Base-by-base conservation (phyloP, 495 filamentous ascomycete genomes). In the Bombardia bombarda region DNA sequence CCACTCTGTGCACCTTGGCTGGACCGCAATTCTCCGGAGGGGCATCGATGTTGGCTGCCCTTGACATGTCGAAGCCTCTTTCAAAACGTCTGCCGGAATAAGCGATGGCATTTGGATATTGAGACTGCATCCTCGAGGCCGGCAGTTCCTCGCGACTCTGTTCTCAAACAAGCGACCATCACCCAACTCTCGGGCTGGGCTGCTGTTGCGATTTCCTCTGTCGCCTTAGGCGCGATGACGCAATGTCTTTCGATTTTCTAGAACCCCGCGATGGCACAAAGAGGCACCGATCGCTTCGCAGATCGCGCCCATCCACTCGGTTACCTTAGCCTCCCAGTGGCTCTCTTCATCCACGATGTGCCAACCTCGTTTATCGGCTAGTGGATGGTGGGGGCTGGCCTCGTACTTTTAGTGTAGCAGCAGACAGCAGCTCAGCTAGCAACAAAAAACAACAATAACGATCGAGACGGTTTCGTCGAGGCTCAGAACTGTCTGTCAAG, bases 241-340 rank as follows among this genome's bases (percentile, higher is more conserved):
- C 38, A 40, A 40, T 40, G 13, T 13, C 12, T 19, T 16, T 6
- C 14, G 7, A 14, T 14, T 40, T 17, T 26, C 14, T 14, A 17
- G n/a, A 30, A 40, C 38, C 38, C 38, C 38, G 38, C 38, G 21
- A 40, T 40, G n/a, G 35, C 20, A 23, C 32, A 33, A 28, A n/a
- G n/a, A 17, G 32, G 32, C 32, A 14, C 32, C 32, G 10, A 38
- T 9, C 35, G 35, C 9, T 19, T 38, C 35, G 35, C 35, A 38
- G 35, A 38, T 38, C 16, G 17, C 9, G 20, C 9, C 38, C 22
- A 30, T 9, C 16, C 14, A 13, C 9, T 21, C 16, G 3, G 1
- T 38, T 8, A 23, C 17, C 9, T 21, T 13, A 18, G 6, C 7
- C 35, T 6, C 6, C 13, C 6, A n/a, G 32, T 33, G 13, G 12